Evolutionary conservation across 495 filamentous ascomycete species (phyloP), one percentile per base, ranked within the genome.

Genomic region (Lepidopterella palustris): DNA sequence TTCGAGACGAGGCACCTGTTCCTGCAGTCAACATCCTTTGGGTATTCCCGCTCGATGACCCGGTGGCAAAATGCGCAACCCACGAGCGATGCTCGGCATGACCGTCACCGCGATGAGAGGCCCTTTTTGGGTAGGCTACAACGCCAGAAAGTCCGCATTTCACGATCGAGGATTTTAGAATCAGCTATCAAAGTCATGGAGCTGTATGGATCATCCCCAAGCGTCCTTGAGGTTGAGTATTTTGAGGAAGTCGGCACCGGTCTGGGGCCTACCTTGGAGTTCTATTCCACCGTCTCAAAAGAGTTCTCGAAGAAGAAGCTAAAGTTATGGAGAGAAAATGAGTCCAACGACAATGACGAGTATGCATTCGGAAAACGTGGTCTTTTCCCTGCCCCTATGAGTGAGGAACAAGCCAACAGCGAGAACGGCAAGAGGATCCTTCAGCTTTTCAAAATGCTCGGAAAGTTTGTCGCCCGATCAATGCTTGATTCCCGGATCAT

Each of bases 181-280:
- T 97, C 95, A 24, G 95, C 95, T 0, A 79, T 96, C 68, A 99
- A 97, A 71, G 95, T 99, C n/a, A 97, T 99, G 95, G 93, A 99
- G 62, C 84, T 97, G 5, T 99, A 99, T 70, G 95, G 95, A 1
- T 88, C 89, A 2, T 97, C 92, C 4, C 87, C 93, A 32, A 97
- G 95, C 71, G 86, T 96, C 48, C 78, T 99, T 1, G 95, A 99
- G 68, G 92, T 99, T 20, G 95, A 99, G 68, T 99, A 99, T 67
- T 99, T 97, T 66, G 93, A 97, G 62, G 95, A 99, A 74, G 95
- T 97, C 42, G 95, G 95, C 50, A 97, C 95, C 42, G 95, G 95
- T 39, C 79, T 99, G 45, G 95, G 95, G 0, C 95, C 95, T 15
- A 99, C 95, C 8, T 80, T 99, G 21, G 95, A 99, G 71, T 99